These are phyloP conservation scores for Saccharomycopsis oosterbeekiorum DNA, from an alignment of 805 yeast genomes.

Conservation along the genomic window DNA sequence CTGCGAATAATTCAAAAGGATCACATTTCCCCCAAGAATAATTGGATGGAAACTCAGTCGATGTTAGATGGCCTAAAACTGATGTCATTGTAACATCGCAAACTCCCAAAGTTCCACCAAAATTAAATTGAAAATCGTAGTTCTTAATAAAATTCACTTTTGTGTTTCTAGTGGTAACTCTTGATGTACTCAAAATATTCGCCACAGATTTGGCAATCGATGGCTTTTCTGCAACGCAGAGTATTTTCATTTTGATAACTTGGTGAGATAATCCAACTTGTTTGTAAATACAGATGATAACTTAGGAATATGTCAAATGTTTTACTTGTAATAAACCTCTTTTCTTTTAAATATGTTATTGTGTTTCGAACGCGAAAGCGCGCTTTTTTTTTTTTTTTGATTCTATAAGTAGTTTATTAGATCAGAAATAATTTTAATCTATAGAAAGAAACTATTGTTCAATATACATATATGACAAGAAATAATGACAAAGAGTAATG, in stretches of 20 bases:
- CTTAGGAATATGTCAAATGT: too few species aligned
- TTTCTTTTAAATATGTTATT: too few species aligned
- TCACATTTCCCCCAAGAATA: conserved; percentile 57
- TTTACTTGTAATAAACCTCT: too few species aligned
- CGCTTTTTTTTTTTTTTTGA: not conserved
- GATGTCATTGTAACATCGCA: conserved; percentile 80
- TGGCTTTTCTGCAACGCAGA: conserved; percentile 96
- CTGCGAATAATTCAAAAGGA: conserved; percentile 61
- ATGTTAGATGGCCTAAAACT: conserved; percentile 78
- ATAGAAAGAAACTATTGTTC: not conserved
- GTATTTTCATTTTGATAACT: conserved; percentile 44
- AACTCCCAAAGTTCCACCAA: conserved; percentile 46
- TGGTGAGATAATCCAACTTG: not conserved
- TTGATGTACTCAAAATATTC: conserved; percentile 65
- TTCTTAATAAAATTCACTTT: conserved; percentile 59
- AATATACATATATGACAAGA: not conserved
- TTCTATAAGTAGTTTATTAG: not conserved
- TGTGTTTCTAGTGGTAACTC: conserved; percentile 37
- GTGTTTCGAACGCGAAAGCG: not conserved
- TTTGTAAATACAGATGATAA: too few species aligned
- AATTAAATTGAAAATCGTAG: conserved; percentile 64
- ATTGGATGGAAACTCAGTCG: conserved; percentile 52
- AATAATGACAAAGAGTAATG: too few species aligned
- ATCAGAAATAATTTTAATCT: not conserved
- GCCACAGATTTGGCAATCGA: conserved; percentile 86